phyloP scores from a whole-genome alignment of 306 rosid species.

The Medicago lupulina region DNA sequence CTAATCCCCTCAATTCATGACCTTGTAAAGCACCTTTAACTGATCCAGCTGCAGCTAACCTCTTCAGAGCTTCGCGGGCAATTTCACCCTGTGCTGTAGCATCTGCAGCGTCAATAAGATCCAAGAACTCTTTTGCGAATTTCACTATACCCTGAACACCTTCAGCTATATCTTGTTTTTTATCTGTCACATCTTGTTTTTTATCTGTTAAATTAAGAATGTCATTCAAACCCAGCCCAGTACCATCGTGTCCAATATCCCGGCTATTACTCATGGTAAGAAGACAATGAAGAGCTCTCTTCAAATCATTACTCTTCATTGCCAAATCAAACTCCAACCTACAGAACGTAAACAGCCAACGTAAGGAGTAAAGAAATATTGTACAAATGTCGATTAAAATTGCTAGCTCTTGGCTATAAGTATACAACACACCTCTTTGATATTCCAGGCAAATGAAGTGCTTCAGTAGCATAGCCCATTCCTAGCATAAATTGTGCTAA shows the following conservation, averaged over 20 bases:
- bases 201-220: conserved; percentile 85
- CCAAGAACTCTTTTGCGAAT: conserved; percentile 90
- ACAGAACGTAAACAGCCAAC: conserved; percentile 38
- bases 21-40: conserved; percentile 96
- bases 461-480: conserved; percentile 98
- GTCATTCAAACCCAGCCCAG: conserved; percentile 91
- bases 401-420: conserved; percentile 33
- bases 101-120: conserved; percentile 98
- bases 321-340: conserved; percentile 99
- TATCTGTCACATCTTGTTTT: conserved; percentile 76
- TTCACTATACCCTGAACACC: conserved; percentile 96
- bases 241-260: conserved; percentile 77
- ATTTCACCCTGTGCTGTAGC: conserved; percentile 98
- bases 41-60: conserved; percentile 95
- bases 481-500: conserved; percentile 98
- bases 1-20: conserved; percentile 85
- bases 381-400: conserved; percentile 10
- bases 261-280: conserved; percentile 99
- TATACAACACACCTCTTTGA: conserved; percentile 76
- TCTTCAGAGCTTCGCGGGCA: conserved; percentile 96
- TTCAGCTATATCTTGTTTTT: conserved; percentile 76
- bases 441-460: conserved; percentile 98
- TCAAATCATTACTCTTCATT: conserved; percentile 93
- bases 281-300: conserved; percentile 98
- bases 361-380: conserved; percentile 33